Evolutionary conservation across 2,329 filamentous ascomycete species (phyloP), one percentile per base, ranked within the genome.

Genomic region (Leptographium procerum): DNA sequence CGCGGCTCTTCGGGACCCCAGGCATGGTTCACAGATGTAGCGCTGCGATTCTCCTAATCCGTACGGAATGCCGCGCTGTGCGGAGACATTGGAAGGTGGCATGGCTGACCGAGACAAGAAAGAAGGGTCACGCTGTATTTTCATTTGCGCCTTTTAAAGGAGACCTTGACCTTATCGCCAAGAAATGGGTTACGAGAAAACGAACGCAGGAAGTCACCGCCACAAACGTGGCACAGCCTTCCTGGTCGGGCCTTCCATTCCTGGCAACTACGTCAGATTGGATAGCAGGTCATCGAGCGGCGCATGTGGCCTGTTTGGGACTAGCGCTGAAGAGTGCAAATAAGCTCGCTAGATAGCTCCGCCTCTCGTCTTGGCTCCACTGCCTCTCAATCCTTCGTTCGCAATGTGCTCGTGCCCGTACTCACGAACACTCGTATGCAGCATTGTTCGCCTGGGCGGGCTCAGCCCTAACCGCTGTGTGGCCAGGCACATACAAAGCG

Each of bases 1-100:
- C 62, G 3, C 59, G 59, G 28, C 60, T 58, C 1, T 61, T 60
- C 1, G 63, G 63, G 14, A 63, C 61, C 4, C 61, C 61, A 1
- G 61, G 60, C 61, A 63, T 59, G 16, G 9, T 58, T 22, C 29
- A 19, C 19, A n/a, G 48, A 5, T 19, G 16, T n/a, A 56, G 56
- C 48, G 56, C 56, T 22, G 48, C 56, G 48, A 43, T 7, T 43
- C 31, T 52, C 56, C 48, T 14, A 52, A 57, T 29, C 9, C 6
- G 56, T 31, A 16, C 16, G 10, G 48, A 29, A 5, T 13, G 36
- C 36, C 13, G 36, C 36, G 36, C 13, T 5, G 36, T 11, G 36
- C 34, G 16, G 34, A n/a, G 3, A 10, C 34, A 16, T 16, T 14
- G 13, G 14, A 43, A 19, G 36, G 45, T 24, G 45, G 45, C 45